Conservation (phyloP, 371 early-diverging fungal genomes). For the Furculomyces boomerangus region DNA sequence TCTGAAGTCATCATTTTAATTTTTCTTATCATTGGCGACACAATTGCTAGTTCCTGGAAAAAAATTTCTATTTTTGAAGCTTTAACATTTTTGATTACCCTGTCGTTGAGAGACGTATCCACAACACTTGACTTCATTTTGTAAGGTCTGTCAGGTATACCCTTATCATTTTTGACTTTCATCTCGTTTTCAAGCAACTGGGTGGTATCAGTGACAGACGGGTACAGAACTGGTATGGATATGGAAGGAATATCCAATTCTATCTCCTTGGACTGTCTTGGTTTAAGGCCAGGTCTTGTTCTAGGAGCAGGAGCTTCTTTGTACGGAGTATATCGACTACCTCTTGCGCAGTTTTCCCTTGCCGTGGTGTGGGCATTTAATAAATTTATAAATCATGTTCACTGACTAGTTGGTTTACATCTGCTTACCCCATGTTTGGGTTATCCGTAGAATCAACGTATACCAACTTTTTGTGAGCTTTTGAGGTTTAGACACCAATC, state of each 20-base stretch:
- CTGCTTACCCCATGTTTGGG: not conserved
- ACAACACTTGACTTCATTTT: not conserved
- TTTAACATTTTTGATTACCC: not conserved
- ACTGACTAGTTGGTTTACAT: not conserved
- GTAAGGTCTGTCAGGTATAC: not conserved
- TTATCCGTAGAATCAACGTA: not conserved
- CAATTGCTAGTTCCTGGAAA: not conserved
- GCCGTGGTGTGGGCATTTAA: not conserved
- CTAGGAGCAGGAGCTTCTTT: not conserved
- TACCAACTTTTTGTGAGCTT: not conserved
- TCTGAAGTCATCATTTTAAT: not conserved
- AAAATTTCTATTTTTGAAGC: not conserved
- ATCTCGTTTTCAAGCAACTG: not conserved
- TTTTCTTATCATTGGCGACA: not conserved
- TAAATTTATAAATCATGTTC: not conserved
- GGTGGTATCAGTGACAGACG: not conserved
- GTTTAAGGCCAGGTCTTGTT: not conserved
- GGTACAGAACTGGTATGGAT: not conserved
- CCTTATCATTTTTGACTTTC: not conserved
- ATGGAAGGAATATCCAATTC: not conserved
- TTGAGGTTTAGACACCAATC: not conserved
- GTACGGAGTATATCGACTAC: not conserved
- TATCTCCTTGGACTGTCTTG: not conserved
- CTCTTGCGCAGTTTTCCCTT: not conserved
- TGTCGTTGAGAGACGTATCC: not conserved